Evolutionary conservation across 1,284 basidiomycete genomes (phyloP), one percentile per base, ranked within the genome.

Genomic region (Sparassis latifolia): DNA sequence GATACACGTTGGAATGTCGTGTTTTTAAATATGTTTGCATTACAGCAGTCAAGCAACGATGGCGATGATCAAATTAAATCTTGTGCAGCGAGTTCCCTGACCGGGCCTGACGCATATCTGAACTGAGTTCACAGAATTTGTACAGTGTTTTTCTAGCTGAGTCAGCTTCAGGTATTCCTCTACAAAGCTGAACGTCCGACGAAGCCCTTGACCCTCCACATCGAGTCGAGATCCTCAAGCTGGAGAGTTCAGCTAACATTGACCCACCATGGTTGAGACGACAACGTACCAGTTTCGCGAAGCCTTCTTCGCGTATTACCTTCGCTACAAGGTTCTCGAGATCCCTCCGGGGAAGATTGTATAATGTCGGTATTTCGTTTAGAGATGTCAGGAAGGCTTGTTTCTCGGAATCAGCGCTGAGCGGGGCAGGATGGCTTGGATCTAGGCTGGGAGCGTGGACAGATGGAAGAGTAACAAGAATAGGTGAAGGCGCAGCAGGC

Each of bases 281-380:
- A 33, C 20, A 20, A 49, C 57, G 44, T 43, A 68, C 68, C 56
- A 69, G 46, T 33, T 65, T 53, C 27, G 48, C 51, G 52, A 69
- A 69, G 2, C 64, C 65, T 2, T 69, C 66, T 52, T 68, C 68
- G 10, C 67, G 59, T 5, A 69, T 44, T 4, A 68, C 58, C 20
- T 61, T 53, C 1, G 63, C 62, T 5, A 70, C 61, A 9, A 70
- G 52, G 5, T 39, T 46, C 52, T 70, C 67, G n/a, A 70, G 55
- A 3, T 69, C 66, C 2, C 50, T 52, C 7, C 47, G 52, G 10
- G 66, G 45, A 2, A 70, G 57, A 27, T 57, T 51, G 41, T 66
- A 64, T 10, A 69, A 48, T 1, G 56, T 46, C 0, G 56, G 47
- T 5, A 52, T 49, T 37, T 61, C 53, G 5, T 50, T 49, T 10